A percentile compares a stretch with the other conserved stretches of the same genome.
Evolutionary conservation across 768 basidiomycete species (phyloP).

Genomic region (Favolaschia claudopus): DNA sequence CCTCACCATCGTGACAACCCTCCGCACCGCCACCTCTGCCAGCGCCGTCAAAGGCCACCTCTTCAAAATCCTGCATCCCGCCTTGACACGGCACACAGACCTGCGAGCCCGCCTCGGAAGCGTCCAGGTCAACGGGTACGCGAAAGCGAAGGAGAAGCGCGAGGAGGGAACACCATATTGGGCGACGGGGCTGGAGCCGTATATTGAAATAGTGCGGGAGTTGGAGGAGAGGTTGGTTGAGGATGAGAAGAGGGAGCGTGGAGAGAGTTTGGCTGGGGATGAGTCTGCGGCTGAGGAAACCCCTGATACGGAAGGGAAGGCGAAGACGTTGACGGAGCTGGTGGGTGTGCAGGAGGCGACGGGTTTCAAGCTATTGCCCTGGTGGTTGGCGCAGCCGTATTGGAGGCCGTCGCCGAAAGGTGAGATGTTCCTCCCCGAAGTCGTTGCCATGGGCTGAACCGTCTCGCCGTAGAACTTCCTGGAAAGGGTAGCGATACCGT

Average conservation of each 20-base stretch:
- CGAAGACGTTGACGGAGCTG: conserved; percentile 42
- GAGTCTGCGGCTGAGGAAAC: conserved; percentile 55
- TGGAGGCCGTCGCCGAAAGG: conserved; percentile 51
- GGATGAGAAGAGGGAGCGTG: conserved; percentile 53
- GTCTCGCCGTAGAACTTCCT: neutral
- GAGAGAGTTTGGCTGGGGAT: no score
- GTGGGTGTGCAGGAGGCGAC: conserved; percentile 52
- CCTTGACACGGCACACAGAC: conserved; percentile 69
- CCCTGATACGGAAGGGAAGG: conserved; percentile 35
- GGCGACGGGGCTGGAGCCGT: conserved; percentile 47
- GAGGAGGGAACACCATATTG: conserved; percentile 6
- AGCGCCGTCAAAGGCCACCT: conserved; percentile 92
- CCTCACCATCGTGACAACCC: conserved; percentile 74
- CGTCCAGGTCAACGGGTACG: conserved; percentile 40
- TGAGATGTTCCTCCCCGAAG: neutral
- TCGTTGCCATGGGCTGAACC: neutral
- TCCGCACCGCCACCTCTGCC: conserved; percentile 72
- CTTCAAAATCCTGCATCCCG: conserved; percentile 90
- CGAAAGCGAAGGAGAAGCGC: conserved; percentile 20
- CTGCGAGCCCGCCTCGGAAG: conserved; percentile 76
- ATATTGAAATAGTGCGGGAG: conserved; percentile 63
- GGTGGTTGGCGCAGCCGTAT: conserved; percentile 70
- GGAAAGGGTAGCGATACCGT: neutral
- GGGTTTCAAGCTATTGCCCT: conserved; percentile 55
- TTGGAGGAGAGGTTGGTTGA: conserved; percentile 68